These are phyloP conservation scores for Eucalyptus erythrocorys DNA, from an alignment of 345 rosid genomes.

Conservation along the genomic window DNA sequence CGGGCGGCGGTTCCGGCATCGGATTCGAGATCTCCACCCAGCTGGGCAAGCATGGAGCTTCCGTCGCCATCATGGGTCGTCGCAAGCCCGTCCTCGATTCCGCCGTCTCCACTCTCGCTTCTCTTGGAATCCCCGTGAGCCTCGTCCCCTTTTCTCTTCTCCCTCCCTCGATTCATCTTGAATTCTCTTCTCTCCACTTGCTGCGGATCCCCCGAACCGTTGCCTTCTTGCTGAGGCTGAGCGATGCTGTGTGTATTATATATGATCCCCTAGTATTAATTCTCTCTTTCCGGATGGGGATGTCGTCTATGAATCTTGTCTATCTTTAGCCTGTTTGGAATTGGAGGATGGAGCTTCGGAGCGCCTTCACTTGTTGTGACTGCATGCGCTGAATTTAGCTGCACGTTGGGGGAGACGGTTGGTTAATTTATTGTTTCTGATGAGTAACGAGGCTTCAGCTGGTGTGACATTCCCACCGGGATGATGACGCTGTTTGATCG, in stretches of 20 bases:
- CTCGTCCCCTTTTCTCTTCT: not conserved
- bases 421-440: not conserved
- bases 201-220: not conserved
- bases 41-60: constrained; percentile 66
- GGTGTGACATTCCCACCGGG: not conserved
- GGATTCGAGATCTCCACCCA: constrained; percentile 73
- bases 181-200: not conserved
- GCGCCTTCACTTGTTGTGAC: not conserved
- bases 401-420: not conserved
- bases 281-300: not conserved
- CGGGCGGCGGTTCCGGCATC: constrained; percentile 90
- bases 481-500: not conserved
- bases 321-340: not conserved
- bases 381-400: not conserved
- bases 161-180: not conserved
- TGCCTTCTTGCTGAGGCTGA: not conserved
- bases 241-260: not conserved
- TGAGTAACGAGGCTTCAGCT: not conserved
- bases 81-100: constrained; percentile 50
- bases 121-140: constrained; percentile 48
- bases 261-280: not conserved
- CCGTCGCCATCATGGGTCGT: constrained; percentile 74
- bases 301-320: not conserved
- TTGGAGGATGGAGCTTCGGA: not conserved
- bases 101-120: constrained; percentile 48